Percentiles rank a stretch among this genome's conserved stretches.
Conservation (phyloP, 2,329 filamentous ascomycete species). For the Cordyceps javanica region DNA sequence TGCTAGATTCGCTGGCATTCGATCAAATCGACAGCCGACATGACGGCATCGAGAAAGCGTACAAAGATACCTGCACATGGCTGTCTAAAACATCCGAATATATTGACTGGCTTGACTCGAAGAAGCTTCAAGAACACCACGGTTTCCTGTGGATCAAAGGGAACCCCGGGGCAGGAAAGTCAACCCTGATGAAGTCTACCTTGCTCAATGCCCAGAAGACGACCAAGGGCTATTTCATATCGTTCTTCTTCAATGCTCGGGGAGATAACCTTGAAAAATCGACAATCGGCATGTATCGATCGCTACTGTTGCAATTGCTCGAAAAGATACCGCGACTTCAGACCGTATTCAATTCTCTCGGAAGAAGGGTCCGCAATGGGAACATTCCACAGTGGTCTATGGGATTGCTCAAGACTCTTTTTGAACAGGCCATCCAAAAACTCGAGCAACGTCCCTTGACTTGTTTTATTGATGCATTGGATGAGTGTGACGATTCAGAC, state of each 20-base stretch:
- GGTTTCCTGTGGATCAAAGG: not conserved
- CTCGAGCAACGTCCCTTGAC: constrained; percentile 6
- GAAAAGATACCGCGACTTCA: constrained; percentile 18
- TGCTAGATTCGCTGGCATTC: not conserved
- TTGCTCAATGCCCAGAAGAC: not conserved
- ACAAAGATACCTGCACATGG: not conserved
- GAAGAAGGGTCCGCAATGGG: not conserved
- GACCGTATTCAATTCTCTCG: not conserved
- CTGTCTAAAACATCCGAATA: not conserved
- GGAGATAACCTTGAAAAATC: constrained; percentile 38
- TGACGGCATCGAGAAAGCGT: not conserved
- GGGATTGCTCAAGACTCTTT: not conserved
- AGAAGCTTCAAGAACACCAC: not conserved
- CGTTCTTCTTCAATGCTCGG: constrained; percentile 46
- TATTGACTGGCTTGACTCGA: not conserved
- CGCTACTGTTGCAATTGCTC: constrained; percentile 40
- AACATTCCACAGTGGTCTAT: not conserved
- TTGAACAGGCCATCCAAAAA: not conserved
- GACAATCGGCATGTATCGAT: constrained; percentile 41
- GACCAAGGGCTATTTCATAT: constrained; percentile 20
- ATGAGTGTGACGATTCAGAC: constrained; percentile 40
- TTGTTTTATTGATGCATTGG: constrained; percentile 38
- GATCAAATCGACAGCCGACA: not conserved
- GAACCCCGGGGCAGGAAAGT: not conserved
- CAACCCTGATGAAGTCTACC: not conserved